A percentile compares a stretch with the other conserved stretches of the same genome.
Evolutionary conservation across 345 rosid genomes (phyloP).

Genomic region (Acer saccharum): DNA sequence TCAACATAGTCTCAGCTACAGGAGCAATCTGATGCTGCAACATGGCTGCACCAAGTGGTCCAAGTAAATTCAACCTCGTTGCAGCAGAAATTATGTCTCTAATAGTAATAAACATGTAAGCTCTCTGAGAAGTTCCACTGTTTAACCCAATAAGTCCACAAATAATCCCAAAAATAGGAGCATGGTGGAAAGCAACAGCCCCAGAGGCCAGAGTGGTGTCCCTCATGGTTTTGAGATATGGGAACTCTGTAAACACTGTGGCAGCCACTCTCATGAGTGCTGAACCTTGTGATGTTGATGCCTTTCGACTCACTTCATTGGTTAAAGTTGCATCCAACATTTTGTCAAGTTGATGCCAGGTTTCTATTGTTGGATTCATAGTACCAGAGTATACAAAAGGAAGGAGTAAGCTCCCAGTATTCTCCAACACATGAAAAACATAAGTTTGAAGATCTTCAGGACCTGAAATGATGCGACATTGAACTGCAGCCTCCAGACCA

Average conservation of each 20-base stretch:
- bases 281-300: slow-evolving; percentile 78
- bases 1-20: slow-evolving; percentile 55
- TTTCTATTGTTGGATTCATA: slow-evolving; percentile 43
- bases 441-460: slow-evolving; percentile 53
- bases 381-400: slow-evolving; percentile 72
- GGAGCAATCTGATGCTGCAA: slow-evolving; percentile 75
- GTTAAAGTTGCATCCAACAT: slow-evolving; percentile 68
- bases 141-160: slow-evolving; percentile 79
- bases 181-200: slow-evolving; percentile 61
- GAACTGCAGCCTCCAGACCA: slow-evolving; percentile 87
- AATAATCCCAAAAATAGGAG: slow-evolving; percentile 77
- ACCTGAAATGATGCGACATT: slow-evolving; percentile 51
- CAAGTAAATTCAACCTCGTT: slow-evolving; percentile 76
- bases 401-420: slow-evolving; percentile 73
- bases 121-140: slow-evolving; percentile 65
- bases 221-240: slow-evolving; percentile 54
- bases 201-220: slow-evolving; percentile 41
- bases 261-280: slow-evolving; percentile 80
- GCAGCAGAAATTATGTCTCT: slow-evolving; percentile 88
- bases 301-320: slow-evolving; percentile 71
- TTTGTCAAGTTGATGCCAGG: slow-evolving; percentile 53
- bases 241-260: slow-evolving; percentile 61
- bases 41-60: slow-evolving; percentile 77
- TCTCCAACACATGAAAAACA: slow-evolving; percentile 56
- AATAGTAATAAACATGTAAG: slow-evolving; percentile 70